Conservation (phyloP, 345 rosid species). For the Arabidopsis thaliana region DNA sequence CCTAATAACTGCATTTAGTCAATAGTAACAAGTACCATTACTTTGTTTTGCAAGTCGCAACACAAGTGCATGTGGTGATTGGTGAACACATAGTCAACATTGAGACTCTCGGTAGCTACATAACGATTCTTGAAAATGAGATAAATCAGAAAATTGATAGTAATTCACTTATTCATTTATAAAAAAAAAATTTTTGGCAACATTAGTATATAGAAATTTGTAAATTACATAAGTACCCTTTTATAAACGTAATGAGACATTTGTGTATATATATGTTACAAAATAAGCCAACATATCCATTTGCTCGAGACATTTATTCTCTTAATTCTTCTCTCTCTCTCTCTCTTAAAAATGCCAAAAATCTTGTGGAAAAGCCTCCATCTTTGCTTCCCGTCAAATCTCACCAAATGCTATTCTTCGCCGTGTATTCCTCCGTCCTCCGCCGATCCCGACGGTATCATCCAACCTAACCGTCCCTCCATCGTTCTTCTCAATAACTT, state of each 20-base stretch:
- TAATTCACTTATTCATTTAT: background rate
- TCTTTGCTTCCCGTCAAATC: slow-evolving; percentile 58
- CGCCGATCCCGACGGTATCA: slow-evolving; percentile 1
- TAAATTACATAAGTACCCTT: slow-evolving; percentile 28
- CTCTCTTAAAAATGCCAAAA: slow-evolving; percentile 54
- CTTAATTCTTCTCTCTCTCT: background rate
- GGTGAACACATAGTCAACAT: slow-evolving; percentile 31
- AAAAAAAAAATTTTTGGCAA: background rate
- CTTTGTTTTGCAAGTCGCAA: slow-evolving; percentile 10
- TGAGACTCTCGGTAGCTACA: slow-evolving; percentile 34
- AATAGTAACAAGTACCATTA: slow-evolving; percentile 1
- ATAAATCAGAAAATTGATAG: slow-evolving; percentile 9
- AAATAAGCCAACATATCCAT: slow-evolving; percentile 30
- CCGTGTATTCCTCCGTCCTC: slow-evolving; percentile 44
- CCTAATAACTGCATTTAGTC: slow-evolving; percentile 3
- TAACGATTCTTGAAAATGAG: slow-evolving; percentile 36
- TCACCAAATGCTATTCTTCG: slow-evolving; percentile 41
- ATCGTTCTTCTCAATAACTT: slow-evolving; percentile 48
- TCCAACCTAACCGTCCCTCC: slow-evolving; percentile 34
- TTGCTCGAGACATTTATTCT: slow-evolving; percentile 23
- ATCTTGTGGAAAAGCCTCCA: slow-evolving; percentile 68
- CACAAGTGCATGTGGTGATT: slow-evolving; percentile 36
- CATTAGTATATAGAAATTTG: background rate
- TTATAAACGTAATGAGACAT: background rate
- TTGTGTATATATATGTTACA: slow-evolving; percentile 23